phyloP scores from a whole-genome alignment of 345 rosid species.

The Lumnitzera littorea region DNA sequence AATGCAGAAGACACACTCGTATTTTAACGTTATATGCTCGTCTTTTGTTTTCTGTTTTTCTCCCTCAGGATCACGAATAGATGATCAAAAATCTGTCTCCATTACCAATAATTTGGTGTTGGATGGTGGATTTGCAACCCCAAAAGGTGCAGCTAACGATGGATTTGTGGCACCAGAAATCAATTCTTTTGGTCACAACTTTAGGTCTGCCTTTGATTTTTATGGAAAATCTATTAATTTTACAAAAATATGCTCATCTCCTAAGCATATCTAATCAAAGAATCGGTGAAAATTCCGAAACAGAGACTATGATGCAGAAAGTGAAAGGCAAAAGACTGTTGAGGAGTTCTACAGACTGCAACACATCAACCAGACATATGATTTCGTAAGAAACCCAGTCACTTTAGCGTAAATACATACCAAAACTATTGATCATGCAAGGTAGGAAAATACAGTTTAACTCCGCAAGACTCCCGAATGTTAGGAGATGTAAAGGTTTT shows the following conservation, averaged over 20 bases:
- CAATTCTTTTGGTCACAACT: constrained; percentile 42
- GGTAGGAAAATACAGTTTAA: too few species aligned
- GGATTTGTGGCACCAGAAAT: constrained; percentile 37
- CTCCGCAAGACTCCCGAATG: too few species aligned
- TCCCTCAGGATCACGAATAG: constrained; percentile 15
- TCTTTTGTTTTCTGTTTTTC: not conserved
- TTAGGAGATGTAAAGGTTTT: too few species aligned
- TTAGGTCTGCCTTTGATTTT: constrained; percentile 32
- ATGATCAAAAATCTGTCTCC: constrained; percentile 17
- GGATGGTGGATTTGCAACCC: constrained; percentile 38
- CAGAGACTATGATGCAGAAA: constrained; percentile 46
- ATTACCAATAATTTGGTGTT: constrained; percentile 31
- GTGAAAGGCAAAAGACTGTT: constrained; percentile 40
- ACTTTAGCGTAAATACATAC: too few species aligned
- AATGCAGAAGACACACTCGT: too few species aligned
- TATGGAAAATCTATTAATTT: not conserved
- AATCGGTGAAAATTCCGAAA: too few species aligned
- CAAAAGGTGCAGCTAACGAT: constrained; percentile 13
- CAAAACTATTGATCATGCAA: too few species aligned
- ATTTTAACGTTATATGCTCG: too few species aligned
- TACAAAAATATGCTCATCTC: not conserved
- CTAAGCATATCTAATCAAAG: too few species aligned
- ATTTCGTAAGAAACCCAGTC: constrained; percentile 29
- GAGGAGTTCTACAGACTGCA: constrained; percentile 47
- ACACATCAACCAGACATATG: constrained; percentile 51